A percentile compares a stretch with the other conserved stretches of the same genome.
Conservation (phyloP, 345 rosid species). For the Citrus trifoliata region DNA sequence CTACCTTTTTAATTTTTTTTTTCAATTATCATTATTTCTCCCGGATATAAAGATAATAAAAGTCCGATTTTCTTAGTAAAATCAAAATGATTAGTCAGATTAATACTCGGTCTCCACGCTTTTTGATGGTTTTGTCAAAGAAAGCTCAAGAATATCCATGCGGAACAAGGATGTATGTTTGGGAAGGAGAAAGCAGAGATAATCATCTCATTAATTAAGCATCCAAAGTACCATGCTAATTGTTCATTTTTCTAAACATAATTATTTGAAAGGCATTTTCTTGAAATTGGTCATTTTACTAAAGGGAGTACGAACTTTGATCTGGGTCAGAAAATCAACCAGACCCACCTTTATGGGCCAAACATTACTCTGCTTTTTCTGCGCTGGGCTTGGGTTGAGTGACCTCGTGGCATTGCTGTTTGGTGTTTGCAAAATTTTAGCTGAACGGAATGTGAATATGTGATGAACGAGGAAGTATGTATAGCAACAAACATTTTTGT, state of each 20-base stretch:
- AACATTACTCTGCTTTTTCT: neutral
- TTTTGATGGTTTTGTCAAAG: neutral
- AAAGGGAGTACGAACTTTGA: no score
- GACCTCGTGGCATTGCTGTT: neutral
- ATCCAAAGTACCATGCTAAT: slow-evolving; percentile 13
- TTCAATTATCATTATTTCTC: neutral
- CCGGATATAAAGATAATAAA: neutral
- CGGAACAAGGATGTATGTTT: slow-evolving; percentile 3
- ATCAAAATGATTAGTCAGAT: slow-evolving; percentile 3
- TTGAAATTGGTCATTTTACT: neutral
- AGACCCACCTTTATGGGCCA: neutral
- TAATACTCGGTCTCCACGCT: neutral
- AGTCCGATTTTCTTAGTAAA: neutral
- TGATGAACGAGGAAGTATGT: no score
- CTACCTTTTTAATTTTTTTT: neutral
- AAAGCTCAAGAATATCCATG: neutral
- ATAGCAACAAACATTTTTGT: neutral
- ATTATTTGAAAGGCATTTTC: neutral
- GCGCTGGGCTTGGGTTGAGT: neutral
- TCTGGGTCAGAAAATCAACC: neutral
- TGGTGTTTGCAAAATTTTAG: no score
- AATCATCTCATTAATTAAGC: slow-evolving; percentile 8
- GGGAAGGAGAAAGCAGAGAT: slow-evolving; percentile 7
- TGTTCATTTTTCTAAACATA: neutral
- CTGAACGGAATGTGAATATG: neutral